Base-by-base conservation (phyloP, 2,329 filamentous ascomycete genomes). In the Cladosporium oxysporum region DNA sequence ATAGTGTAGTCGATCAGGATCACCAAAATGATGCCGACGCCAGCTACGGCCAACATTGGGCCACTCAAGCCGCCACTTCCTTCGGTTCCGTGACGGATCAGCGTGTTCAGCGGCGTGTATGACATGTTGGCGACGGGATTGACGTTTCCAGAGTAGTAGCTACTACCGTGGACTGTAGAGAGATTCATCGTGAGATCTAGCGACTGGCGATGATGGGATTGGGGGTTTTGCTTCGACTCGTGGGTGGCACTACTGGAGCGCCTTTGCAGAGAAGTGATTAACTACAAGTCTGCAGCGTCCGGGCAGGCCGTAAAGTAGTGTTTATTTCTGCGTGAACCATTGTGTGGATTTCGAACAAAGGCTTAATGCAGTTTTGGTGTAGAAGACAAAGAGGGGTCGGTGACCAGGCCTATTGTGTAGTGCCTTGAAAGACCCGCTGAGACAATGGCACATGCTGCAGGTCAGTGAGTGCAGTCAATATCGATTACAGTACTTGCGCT, bases 101-200 rank as follows among this genome's bases (percentile, higher is more conserved):
- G 11, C 12, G 33, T 58, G 55, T 18, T 23, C 33, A 35, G 33
- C 33, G 33, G 33, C 5, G 33, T 14, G 33, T 14, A 35, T 35
- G 33, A 4, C 33, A 35, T 35, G 12, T 35, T 14, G 33, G 33
- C 33, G 33, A 5, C 12, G 33, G 31, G 8, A 10, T n/a, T 58
- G 29, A 14, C 31, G 18, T 18, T 6, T 18, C 6, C 31, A 18
- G 37, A 41, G 53, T 59, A 67, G 66, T 62, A 62, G 49, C 35
- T 31, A 33, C 62, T 52, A 41, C 16, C 57, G 57, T 67, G 66
- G 5, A 65, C 31, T 10, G 62, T 61, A 10, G 26, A 31, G 14
- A 67, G 58, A 49, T 64, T 50, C 66, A 67, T 67, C 29, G 55
- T 21, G 49, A 28, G 12, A 35, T 23, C 23, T 58, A 11, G 47